Conservation (phyloP, 2,329 filamentous ascomycete genomes). For the Chaetothyriales sp. region DNA sequence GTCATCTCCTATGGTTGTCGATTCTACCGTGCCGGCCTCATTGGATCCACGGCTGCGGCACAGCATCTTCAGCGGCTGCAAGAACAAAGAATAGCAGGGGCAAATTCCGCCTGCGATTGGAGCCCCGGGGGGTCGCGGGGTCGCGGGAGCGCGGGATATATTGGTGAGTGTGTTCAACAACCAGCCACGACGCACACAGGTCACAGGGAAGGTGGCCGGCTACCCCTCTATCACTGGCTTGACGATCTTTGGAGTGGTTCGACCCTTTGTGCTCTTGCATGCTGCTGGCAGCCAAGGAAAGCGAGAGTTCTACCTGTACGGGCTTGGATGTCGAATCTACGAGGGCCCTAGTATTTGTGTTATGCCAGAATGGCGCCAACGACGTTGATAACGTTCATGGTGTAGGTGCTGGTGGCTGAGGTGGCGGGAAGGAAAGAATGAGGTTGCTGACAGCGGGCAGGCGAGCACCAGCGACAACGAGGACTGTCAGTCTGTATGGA, state of each 20-base stretch:
- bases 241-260: neutral
- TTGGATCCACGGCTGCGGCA: neutral
- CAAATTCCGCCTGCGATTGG: neutral
- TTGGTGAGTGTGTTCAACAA: neutral
- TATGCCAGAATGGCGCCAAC: constrained; percentile 16
- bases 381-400: constrained; percentile 22
- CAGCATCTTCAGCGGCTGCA: neutral
- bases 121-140: too few relatives aligned
- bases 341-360: neutral
- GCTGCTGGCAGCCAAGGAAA: neutral
- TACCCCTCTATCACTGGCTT: neutral
- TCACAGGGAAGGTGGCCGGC: neutral
- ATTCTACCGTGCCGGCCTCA: neutral
- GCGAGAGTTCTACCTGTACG: neutral
- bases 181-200: neutral
- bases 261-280: neutral
- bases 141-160: neutral
- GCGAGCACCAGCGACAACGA: constrained; percentile 27
- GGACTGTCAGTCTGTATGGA: constrained; percentile 65
- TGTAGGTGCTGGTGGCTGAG: constrained; percentile 14
- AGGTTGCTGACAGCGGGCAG: constrained; percentile 17
- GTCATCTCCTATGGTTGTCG: neutral
- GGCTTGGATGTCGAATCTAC: neutral
- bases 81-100: neutral
- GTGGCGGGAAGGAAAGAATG: neutral